Evolutionary conservation across 1,284 basidiomycete genomes (phyloP), one percentile per base, ranked within the genome.

Genomic region (Coriolopsis trogii): DNA sequence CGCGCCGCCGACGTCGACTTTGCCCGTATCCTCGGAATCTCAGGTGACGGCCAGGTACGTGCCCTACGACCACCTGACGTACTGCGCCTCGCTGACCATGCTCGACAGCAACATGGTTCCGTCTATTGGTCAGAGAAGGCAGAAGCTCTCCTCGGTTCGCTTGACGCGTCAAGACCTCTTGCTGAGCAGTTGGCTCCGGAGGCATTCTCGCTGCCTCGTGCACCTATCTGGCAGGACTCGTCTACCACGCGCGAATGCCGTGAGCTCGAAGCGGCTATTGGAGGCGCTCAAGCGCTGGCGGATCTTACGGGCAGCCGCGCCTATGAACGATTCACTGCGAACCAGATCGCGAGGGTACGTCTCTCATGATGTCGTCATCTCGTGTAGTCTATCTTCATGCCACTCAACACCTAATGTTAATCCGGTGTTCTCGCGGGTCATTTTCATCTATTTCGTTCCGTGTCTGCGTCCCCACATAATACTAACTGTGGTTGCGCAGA

Each of bases 151-250:
- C 78, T 95, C 7, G 70, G 76, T 1, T 71, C 70, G 1, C 75
- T 94, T 36, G 76, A 87, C 62, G 58, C 85, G 1, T 58, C 63
- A 2, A 68, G 77, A 47, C 65, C 79, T 0, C 74, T 95, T 4
- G 69, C 73, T 9, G 75, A 64, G 8, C 85, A 87, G 61, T 70
- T 89, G 36, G 70, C 72, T 15, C 82, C 82, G 0, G 62, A 63
- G 6, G 89, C 90, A 0, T 94, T 95, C 69, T 87, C 91, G 4
- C 72, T 85, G 16, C 74, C 74, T 2, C 78, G 80, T 54, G 82
- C 89, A 1, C 93, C 93, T 13, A 95, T 95, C 65, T 95, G 93
- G 93, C 93, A 95, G 70, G 93, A 95, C 70, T 93, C 90, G 0
- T 93, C 91, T 0, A 95, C 93, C 0, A 84, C 81, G 0, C 68